Conservation (phyloP, 1,139 yeast genomes). For the Sugiyamaella neomexicana region DNA sequence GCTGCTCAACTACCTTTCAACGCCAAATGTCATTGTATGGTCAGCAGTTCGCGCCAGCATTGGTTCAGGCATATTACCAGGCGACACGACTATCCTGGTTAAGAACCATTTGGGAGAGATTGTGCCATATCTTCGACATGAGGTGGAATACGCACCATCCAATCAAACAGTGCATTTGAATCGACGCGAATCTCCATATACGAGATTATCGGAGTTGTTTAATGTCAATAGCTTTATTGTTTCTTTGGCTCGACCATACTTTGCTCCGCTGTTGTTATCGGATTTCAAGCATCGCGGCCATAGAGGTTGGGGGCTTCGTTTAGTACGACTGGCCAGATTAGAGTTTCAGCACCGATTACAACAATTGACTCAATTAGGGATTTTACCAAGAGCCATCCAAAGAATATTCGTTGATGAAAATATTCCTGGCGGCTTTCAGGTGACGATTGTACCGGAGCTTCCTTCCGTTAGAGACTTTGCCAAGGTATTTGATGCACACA, state of each 20-base stretch:
- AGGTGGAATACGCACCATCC: slow-evolving; percentile 47
- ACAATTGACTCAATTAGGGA: slow-evolving; percentile 74
- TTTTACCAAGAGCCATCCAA: slow-evolving; percentile 68
- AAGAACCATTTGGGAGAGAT: slow-evolving; percentile 52
- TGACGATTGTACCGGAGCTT: slow-evolving; percentile 87
- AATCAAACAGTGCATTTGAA: slow-evolving; percentile 41
- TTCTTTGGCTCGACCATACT: slow-evolving; percentile 86
- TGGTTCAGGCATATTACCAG: slow-evolving; percentile 64
- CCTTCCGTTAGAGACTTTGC: slow-evolving; percentile 64
- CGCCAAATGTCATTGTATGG: slow-evolving; percentile 86
- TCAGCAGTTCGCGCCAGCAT: slow-evolving; percentile 74
- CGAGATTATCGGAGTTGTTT: slow-evolving; percentile 84
- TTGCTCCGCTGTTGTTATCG: slow-evolving; percentile 83
- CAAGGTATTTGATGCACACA: slow-evolving; percentile 71
- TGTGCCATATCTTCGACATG: slow-evolving; percentile 30
- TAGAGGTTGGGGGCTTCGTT: slow-evolving; percentile 47
- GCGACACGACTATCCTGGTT: slow-evolving; percentile 58
- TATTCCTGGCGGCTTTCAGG: slow-evolving; percentile 75
- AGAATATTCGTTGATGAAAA: slow-evolving; percentile 85
- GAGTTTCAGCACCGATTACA: slow-evolving; percentile 85
- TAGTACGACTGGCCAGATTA: slow-evolving; percentile 50
- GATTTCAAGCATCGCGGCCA: slow-evolving; percentile 70
- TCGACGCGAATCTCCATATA: slow-evolving; percentile 66
- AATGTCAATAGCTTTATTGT: slow-evolving; percentile 91
- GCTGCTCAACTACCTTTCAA: slow-evolving; percentile 77